Evolutionary conservation across 371 early-diverging fungal genomes (phyloP).

Genomic region (Chytridium lagenaria): DNA sequence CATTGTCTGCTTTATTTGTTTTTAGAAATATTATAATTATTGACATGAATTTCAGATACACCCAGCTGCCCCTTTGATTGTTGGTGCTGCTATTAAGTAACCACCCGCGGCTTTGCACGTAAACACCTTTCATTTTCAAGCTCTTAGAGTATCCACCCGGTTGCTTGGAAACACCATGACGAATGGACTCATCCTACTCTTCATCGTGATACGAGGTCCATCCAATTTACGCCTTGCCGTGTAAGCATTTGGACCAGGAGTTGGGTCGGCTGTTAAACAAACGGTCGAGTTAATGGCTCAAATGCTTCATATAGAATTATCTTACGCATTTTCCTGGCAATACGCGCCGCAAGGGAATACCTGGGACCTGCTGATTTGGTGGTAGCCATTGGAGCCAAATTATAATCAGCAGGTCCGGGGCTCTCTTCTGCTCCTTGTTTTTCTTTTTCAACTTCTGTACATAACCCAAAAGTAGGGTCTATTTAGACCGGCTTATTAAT

Average conservation of each 20-base stretch:
- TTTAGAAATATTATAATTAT: neutral
- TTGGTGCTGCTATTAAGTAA: slow-evolving; percentile 16
- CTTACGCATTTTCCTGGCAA: slow-evolving; percentile 30
- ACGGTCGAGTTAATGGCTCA: neutral
- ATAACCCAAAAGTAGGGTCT: neutral
- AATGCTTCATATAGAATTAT: neutral
- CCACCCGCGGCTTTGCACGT: too few species aligned
- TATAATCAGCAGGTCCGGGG: slow-evolving; percentile 55
- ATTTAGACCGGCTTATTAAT: too few species aligned
- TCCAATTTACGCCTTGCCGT: slow-evolving; percentile 27
- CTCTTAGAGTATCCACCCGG: slow-evolving; percentile 48
- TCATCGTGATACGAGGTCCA: slow-evolving; percentile 45
- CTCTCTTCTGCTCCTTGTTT: slow-evolving; percentile 23
- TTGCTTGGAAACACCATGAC: slow-evolving; percentile 54
- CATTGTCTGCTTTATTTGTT: slow-evolving; percentile 9
- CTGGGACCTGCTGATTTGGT: slow-evolving; percentile 46
- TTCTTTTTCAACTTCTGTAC: neutral
- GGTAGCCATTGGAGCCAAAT: slow-evolving; percentile 21
- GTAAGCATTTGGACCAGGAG: slow-evolving; percentile 52
- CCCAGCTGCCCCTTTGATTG: slow-evolving; percentile 15
- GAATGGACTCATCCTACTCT: slow-evolving; percentile 51
- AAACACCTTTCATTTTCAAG: neutral
- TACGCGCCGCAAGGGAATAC: slow-evolving; percentile 47
- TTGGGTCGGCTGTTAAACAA: slow-evolving; percentile 23
- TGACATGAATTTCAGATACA: slow-evolving; percentile 3